A percentile compares a stretch with the other conserved stretches of the same genome.
phyloP scores from a whole-genome alignment of 108 stramenopile species.

The Schizochytrium sp. region DNA sequence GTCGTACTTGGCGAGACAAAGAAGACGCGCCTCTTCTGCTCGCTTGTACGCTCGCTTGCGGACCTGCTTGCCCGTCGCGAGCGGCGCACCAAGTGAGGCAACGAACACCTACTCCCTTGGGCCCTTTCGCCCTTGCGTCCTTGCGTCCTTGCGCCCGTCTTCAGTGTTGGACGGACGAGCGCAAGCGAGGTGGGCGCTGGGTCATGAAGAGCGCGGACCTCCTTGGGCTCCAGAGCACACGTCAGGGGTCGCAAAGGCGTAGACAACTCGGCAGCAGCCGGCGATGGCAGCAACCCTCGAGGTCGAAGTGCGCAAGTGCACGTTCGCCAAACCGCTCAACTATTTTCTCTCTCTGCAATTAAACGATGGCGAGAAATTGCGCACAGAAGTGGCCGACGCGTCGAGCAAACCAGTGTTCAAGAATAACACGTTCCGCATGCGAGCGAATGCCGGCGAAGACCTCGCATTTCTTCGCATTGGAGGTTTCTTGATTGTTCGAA shows the following conservation, averaged over 20 bases:
- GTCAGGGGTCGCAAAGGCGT: background rate
- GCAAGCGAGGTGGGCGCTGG: too few species aligned
- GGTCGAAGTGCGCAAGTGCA: background rate
- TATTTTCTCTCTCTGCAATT: background rate
- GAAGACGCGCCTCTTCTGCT: too few species aligned
- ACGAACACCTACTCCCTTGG: too few species aligned
- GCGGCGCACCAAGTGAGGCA: too few species aligned
- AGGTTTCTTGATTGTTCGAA: background rate
- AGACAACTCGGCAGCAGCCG: background rate
- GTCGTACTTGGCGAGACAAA: too few species aligned
- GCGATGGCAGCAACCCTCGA: background rate
- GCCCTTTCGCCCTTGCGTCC: too few species aligned
- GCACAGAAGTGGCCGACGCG: background rate
- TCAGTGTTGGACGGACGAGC: too few species aligned
- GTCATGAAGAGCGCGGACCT: too few species aligned
- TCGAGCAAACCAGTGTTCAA: background rate
- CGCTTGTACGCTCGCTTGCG: too few species aligned
- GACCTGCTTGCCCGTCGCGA: too few species aligned
- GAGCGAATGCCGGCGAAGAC: background rate
- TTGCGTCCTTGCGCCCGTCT: too few species aligned
- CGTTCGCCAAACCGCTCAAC: background rate
- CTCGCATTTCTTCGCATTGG: background rate
- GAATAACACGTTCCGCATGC: background rate
- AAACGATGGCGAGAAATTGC: constrained; percentile 2
- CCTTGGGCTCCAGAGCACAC: too few species aligned